Evolutionary conservation across 345 rosid species (phyloP).

Genomic region (Hibiscus tridactylites): DNA sequence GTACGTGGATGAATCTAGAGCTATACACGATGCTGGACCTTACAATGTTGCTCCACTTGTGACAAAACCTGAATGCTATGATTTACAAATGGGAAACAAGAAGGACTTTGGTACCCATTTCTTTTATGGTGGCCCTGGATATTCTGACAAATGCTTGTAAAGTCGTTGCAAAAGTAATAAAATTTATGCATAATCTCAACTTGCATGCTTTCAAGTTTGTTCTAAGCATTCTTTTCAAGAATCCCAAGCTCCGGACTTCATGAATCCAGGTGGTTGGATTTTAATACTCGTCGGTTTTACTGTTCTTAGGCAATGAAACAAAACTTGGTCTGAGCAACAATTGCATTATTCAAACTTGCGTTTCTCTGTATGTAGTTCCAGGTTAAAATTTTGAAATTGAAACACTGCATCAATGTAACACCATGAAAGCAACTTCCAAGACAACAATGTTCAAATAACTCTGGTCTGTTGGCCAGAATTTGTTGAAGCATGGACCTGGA

Average conservation of each 20-base stretch:
- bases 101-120: not conserved
- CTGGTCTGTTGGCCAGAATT: not conserved
- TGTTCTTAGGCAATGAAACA: not conserved
- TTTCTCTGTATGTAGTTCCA: not conserved
- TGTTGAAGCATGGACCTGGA: not conserved
- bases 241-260: not conserved
- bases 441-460: not conserved
- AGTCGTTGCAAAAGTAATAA: not conserved
- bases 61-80: slow-evolving; percentile 1
- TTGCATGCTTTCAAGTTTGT: too few relatives aligned
- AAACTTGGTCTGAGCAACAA: not conserved
- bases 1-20: not conserved
- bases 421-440: not conserved
- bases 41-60: not conserved
- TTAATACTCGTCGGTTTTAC: not conserved
- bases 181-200: not conserved
- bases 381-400: not conserved
- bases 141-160: not conserved
- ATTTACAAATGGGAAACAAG: not conserved
- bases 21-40: not conserved
- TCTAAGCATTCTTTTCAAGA: not conserved
- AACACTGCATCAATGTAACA: not conserved
- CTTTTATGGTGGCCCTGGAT: slow-evolving; percentile 7
- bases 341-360: too few relatives aligned
- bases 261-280: not conserved